These are phyloP conservation scores for Mrakiaceae sp. DNA, from an alignment of 1,284 basidiomycete species.

Conservation along the genomic window DNA sequence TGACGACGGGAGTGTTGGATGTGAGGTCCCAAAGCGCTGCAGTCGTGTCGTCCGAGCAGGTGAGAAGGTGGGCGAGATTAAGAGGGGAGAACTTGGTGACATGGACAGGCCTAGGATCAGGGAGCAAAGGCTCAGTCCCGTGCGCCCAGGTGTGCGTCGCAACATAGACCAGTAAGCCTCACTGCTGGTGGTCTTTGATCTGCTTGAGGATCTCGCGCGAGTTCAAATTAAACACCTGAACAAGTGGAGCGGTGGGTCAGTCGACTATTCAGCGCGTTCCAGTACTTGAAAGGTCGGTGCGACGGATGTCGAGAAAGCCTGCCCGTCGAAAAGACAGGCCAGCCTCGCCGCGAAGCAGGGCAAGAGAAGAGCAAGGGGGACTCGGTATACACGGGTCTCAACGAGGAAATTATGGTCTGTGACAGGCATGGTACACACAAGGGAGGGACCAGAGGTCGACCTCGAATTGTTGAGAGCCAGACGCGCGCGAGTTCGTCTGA, in stretches of 20 bases:
- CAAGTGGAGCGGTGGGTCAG: not conserved
- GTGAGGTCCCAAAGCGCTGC: slow-evolving; percentile 93
- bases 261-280: no score
- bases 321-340: no score
- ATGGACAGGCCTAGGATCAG: slow-evolving; percentile 58
- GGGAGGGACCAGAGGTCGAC: no score
- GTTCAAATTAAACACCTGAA: slow-evolving; percentile 83
- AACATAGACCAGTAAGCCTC: slow-evolving; percentile 17
- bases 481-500: not conserved
- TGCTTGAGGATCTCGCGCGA: slow-evolving; percentile 88
- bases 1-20: slow-evolving; percentile 66
- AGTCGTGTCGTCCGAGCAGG: slow-evolving; percentile 92
- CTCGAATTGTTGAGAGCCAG: not conserved
- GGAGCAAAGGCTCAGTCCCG: not conserved
- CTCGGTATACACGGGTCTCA: no score
- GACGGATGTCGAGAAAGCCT: no score
- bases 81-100: slow-evolving; percentile 82
- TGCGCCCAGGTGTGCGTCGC: not conserved
- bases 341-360: no score
- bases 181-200: slow-evolving; percentile 81
- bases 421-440: no score
- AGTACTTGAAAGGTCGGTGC: no score
- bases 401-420: no score
- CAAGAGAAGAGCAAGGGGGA: no score
- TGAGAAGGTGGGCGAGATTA: slow-evolving; percentile 70